Evolutionary conservation across 306 rosid genomes (phyloP).

Genomic region (Sphenostylis stenocarpa): DNA sequence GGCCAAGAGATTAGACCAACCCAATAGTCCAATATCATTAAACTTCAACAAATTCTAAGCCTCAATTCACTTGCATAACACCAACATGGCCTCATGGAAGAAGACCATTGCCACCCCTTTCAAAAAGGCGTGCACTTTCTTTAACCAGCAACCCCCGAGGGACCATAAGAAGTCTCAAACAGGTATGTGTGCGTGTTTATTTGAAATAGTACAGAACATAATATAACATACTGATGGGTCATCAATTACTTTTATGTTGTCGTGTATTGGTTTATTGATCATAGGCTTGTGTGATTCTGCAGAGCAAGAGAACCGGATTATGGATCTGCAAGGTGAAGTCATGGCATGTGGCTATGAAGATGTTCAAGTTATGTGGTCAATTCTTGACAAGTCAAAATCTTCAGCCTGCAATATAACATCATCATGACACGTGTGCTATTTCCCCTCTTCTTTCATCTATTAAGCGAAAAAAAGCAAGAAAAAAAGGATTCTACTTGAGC

Average conservation of each 20-base stretch:
- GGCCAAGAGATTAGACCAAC: neutral
- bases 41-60: slow-evolving; percentile 19
- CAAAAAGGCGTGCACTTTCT: slow-evolving; percentile 83
- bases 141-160: slow-evolving; percentile 72
- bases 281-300: slow-evolving; percentile 16
- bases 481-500: neutral
- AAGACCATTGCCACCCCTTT: slow-evolving; percentile 87
- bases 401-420: slow-evolving; percentile 62
- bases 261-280: no score
- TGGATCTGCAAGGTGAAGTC: slow-evolving; percentile 88
- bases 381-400: slow-evolving; percentile 87
- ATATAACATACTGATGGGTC: no score
- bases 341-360: slow-evolving; percentile 96
- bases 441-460: neutral
- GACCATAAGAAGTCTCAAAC: slow-evolving; percentile 61
- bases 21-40: neutral
- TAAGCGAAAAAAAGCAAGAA: neutral
- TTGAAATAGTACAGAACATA: no score
- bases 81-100: slow-evolving; percentile 84
- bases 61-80: neutral
- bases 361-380: slow-evolving; percentile 98
- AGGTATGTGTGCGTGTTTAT: slow-evolving; percentile 40
- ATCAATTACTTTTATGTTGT: no score
- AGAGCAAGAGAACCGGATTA: slow-evolving; percentile 62
- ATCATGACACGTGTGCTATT: slow-evolving; percentile 27